A percentile compares a stretch with the other conserved stretches of the same genome.
phyloP scores from a whole-genome alignment of 148 eudicot genomes.

The Dianthus caryophyllus region DNA sequence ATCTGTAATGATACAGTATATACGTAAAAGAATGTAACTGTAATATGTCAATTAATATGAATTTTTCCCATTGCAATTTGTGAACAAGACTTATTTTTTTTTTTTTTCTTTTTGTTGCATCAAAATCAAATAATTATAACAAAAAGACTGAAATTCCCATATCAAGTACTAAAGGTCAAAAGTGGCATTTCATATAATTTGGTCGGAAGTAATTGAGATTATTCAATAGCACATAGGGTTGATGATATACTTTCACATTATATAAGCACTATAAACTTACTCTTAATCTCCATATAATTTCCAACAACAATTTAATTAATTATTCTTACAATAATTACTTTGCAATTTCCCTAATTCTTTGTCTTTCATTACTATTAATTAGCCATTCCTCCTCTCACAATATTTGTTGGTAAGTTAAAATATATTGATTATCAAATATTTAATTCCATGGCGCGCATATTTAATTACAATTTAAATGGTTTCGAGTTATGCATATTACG shows the following conservation, averaged over 20 bases:
- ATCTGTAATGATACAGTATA: not conserved
- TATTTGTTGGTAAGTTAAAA: slow-evolving; percentile 23
- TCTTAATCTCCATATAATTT: slow-evolving; percentile 3
- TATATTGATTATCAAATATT: not conserved
- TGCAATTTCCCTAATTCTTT: no score
- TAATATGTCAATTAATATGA: not conserved
- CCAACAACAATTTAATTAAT: not conserved
- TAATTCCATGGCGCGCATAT: not conserved
- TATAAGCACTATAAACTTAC: slow-evolving; percentile 10
- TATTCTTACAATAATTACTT: no score
- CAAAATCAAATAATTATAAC: not conserved
- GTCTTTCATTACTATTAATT: not conserved
- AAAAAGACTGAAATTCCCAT: not conserved
- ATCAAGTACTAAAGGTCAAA: slow-evolving; percentile 10
- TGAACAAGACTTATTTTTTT: not conserved
- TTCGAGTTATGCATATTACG: not conserved
- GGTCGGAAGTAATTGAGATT: not conserved
- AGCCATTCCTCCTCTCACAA: not conserved
- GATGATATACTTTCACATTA: not conserved
- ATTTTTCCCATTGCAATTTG: not conserved
- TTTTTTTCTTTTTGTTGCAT: no score
- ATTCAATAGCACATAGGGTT: no score
- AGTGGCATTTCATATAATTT: slow-evolving; percentile 13
- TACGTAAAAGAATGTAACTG: not conserved
- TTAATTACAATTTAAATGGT: not conserved